Base-by-base conservation (phyloP, 768 basidiomycete genomes). In the Russula vinacea region DNA sequence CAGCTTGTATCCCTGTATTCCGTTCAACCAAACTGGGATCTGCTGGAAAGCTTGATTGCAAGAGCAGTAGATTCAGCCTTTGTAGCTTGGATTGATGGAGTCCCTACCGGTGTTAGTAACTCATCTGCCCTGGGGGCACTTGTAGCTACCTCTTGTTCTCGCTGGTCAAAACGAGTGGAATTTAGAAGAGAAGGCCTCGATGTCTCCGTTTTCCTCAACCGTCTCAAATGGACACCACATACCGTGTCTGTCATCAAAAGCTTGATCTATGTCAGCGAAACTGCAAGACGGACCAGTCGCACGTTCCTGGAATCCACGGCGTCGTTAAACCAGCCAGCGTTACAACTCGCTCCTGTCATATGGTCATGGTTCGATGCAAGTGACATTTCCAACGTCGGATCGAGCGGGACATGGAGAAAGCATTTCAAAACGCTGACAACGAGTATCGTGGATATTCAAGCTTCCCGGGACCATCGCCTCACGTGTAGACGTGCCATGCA, bases 211-310 rank as follows among this genome's bases (percentile, higher is more conserved):
- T 76, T 85, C 60, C 74, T 88, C 16, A 64, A 64, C 5, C 78
- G 78, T 63, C 71, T 77, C 7, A 51, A 67, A 0, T 85, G 84
- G 80, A 77, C 78, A 0, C 62, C 68, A 1, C 76, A 81, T 4
- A 83, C 80, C 0, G 74, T 78, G 19, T 76, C 71, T 42, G 79
- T 81, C 24, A 71, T 85, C 16, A 68, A 74, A 6, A 74, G 74
- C 9, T 69, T 85, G 5, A 62, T 85, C 16, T 86, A 85, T 69
- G 73, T 71, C 55, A 72, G 74, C 39, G 60, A 70, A 33, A 24
- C 22, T 6, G 62, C 60, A 22, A 54, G 66, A 24, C 39, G 58
- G 10, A 47, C 40, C 40, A 65, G 65, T 42, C 24, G 58, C 35
- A 42, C 53, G 9, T 75, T 73, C 69, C 63, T 76, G 9, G 60